Base-by-base conservation (phyloP, 441 rosid genomes). In the Omphalea diandra region DNA sequence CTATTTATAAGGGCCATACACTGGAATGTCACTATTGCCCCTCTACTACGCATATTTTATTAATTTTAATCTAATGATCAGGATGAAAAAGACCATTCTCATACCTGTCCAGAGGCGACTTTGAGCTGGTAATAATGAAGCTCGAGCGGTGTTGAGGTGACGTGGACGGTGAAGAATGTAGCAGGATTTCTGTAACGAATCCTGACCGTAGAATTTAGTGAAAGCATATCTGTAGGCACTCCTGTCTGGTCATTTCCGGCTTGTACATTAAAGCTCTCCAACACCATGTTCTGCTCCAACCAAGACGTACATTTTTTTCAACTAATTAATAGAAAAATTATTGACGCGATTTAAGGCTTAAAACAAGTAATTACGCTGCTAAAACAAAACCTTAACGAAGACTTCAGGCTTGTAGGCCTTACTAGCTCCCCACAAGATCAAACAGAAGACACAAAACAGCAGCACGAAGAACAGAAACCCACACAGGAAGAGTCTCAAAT, bases 131-230 rank as follows among this genome's bases (percentile, higher is more conserved):
- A 85, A 78, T 84, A 84, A 80, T 80, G 86, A 62, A 94, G 90
- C 68, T 87, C 88, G 2, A 87, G 63, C 11, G 98, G 97, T 2
- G 94, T 79, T 3, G 90, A 78, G 36, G 91, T 91, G 82, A 94
- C 97, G 81, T 91, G 97, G 82, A 94, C 95, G 75, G 95, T 83
- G 65, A 84, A 94, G 76, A 94, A 94, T 2, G 93, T 87, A 3
- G 88, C 93, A 3, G 97, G 92, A 65, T 94, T 94, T 58, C 82
- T 76, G 86, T 88, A 94, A 27, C 76, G 81, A 70, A 94, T 82
- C 91, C 75, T 87, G 62, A 94, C 97, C 87, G 98, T 91, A 24
- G 97, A 90, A 73, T 94, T 94, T 58, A 94, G 60, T 14, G 98
- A 74, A 32, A 94, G 70, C 98, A 94, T 94, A 67, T 94, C 98